phyloP scores from a whole-genome alignment of 2,329 filamentous ascomycete genomes.

The Venturia nashicola region DNA sequence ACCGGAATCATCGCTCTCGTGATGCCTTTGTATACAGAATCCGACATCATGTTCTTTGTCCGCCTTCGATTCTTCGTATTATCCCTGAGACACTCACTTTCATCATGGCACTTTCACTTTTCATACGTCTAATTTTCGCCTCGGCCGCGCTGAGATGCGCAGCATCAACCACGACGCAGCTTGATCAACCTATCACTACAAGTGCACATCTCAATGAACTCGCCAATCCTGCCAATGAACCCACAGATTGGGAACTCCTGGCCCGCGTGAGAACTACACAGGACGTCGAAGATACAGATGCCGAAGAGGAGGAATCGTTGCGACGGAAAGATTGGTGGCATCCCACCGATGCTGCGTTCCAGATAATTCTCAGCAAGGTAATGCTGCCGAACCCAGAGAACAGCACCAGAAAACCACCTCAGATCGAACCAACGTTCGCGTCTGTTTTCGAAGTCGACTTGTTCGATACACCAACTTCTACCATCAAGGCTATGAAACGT shows the following conservation, averaged over 20 bases:
- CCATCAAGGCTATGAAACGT: background rate
- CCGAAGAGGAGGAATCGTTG: background rate
- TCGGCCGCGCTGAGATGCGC: background rate
- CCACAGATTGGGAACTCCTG: background rate
- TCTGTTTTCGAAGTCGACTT: constrained; percentile 45
- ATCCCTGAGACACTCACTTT: background rate
- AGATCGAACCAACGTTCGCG: background rate
- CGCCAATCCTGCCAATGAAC: too few species aligned
- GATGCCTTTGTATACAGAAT: too few species aligned
- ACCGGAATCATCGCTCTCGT: too few species aligned
- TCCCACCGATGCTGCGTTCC: constrained; percentile 44
- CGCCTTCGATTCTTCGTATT: too few species aligned
- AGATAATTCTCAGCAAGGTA: constrained; percentile 43
- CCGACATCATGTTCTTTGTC: too few species aligned
- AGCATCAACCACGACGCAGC: background rate
- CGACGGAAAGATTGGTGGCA: constrained; percentile 29
- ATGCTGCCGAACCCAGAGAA: constrained; percentile 15
- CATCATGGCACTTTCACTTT: background rate
- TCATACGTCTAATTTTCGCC: background rate
- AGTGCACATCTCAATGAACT: background rate
- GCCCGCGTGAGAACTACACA: background rate
- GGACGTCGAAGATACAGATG: background rate
- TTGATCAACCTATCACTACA: background rate
- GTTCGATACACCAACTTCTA: constrained; percentile 4
- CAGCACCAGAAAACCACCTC: background rate